Percentiles rank a stretch among this genome's conserved stretches.
Evolutionary conservation across 2,329 filamentous ascomycete genomes (phyloP).

Genomic region (Lachnellula suecica): DNA sequence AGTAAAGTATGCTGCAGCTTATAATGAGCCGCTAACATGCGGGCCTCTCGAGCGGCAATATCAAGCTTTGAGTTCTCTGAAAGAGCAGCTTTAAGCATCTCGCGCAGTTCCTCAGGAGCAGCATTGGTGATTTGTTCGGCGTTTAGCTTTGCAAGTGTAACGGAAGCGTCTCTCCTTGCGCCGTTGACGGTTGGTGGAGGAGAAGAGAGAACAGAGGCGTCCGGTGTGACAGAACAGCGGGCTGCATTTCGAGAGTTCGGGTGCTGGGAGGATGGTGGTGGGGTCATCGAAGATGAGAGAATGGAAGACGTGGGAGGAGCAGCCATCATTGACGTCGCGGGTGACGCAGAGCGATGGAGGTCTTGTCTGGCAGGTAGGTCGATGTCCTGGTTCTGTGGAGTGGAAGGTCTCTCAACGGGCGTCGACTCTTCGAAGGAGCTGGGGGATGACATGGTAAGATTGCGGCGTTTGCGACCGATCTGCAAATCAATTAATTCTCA

Average conservation of each 20-base stretch:
- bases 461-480: background rate
- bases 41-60: conserved; percentile 56
- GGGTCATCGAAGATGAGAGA: conserved; percentile 50
- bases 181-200: conserved; percentile 29
- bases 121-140: conserved; percentile 52
- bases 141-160: conserved; percentile 36
- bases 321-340: conserved; percentile 20
- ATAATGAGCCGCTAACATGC: conserved; percentile 85
- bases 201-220: conserved; percentile 25
- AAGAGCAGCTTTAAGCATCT: conserved; percentile 54
- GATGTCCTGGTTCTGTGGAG: conserved; percentile 21
- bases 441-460: conserved; percentile 25
- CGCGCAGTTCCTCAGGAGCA: conserved; percentile 53
- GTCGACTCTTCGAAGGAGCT: conserved; percentile 23
- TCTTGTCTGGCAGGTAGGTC: conserved; percentile 19
- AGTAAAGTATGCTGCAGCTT: conserved; percentile 87
- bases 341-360: conserved; percentile 10
- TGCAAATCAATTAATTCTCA: background rate
- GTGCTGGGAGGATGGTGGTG: conserved; percentile 61
- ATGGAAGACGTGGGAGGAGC: conserved; percentile 39
- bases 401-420: conserved; percentile 21
- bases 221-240: conserved; percentile 17
- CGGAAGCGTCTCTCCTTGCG: conserved; percentile 18
- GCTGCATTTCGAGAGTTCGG: conserved; percentile 27
- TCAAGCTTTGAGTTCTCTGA: conserved; percentile 54